Base-by-base conservation (phyloP, 768 basidiomycete genomes). In the Hericium rajendrae region DNA sequence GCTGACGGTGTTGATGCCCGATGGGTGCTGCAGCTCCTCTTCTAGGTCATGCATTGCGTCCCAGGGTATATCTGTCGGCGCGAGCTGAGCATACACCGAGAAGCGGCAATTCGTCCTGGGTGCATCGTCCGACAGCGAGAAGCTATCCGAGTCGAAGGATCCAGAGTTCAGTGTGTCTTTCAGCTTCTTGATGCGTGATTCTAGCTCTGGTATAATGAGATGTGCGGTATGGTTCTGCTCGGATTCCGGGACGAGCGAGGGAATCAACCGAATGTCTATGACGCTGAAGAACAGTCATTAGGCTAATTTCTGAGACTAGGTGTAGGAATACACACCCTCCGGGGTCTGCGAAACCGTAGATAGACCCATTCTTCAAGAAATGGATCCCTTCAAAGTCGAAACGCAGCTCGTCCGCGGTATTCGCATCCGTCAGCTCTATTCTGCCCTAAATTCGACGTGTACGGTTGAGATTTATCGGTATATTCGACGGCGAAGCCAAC, bases 341-440 rank as follows among this genome's bases (percentile, higher is more conserved):
- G 4, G 83, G 78, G 61, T 82, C 78, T 16, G 84, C 86, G 52
- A 88, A 76, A 2, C 86, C 90, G 64, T 84, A 88, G n/a, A 93
- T 78, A 0, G 86, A 78, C 0, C 90, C 90, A 56, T 86, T 86
- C 24, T 76, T 68, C 11, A 87, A 62, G 65, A 90, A 84, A 68
- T 91, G 89, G 22, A 91, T 74, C 1, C 86, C 90, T 66, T 86
- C 84, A 60, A 92, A 84, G 59, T 91, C 86, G 2, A 91, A 70
- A 38, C 79, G 75, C 46, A 89, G 67, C 51, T 86, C 84, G 49
- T 83, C 82, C 0, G 73, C 68, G 4, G 69, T 77, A n/a, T 68
- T 67, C 6, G 73, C 64, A 60, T 85, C 78, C 13, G 76, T 76
- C n/a, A 90, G 65, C 59, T 91, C 88, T 22, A 89, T 74, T 60